Evolutionary conservation across 495 filamentous ascomycete genomes (phyloP).

Genomic region (Penicillium steckii): DNA sequence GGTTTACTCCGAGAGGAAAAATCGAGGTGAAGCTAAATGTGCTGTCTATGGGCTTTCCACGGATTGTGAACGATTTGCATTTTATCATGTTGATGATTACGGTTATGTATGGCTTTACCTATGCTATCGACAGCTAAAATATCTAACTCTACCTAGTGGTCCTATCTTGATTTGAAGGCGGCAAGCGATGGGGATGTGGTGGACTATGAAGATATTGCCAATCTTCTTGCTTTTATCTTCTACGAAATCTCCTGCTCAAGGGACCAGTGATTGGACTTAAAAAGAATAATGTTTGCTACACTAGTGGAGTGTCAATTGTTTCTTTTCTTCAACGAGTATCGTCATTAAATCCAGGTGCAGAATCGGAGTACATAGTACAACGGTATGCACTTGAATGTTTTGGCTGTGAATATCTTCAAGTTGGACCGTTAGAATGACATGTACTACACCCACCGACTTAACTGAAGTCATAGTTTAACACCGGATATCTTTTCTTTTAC

Average conservation of each 20-base stretch:
- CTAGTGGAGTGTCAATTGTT: no score
- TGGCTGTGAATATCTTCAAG: not conserved
- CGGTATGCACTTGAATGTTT: not conserved
- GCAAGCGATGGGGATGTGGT: not conserved
- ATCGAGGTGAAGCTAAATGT: conserved; percentile 2
- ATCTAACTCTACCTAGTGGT: not conserved
- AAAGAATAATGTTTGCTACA: no score
- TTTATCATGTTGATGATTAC: conserved; percentile 5
- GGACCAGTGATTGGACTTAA: no score
- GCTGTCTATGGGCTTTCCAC: conserved; percentile 4
- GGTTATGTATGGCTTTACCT: conserved; percentile 7
- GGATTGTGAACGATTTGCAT: conserved; percentile 6
- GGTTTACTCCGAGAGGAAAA: conserved; percentile 3
- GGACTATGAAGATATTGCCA: not conserved
- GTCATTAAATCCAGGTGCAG: no score
- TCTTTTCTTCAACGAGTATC: no score
- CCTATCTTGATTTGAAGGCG: not conserved
- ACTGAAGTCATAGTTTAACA: not conserved
- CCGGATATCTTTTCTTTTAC: not conserved
- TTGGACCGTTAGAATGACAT: not conserved
- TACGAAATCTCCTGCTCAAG: not conserved
- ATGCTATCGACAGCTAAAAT: no score
- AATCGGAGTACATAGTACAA: no score
- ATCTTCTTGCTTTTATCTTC: conserved; percentile 3
- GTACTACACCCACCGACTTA: not conserved